A percentile compares a stretch with the other conserved stretches of the same genome.
Conservation (phyloP, 140 eudicot species). For the Cichorium intybus region DNA sequence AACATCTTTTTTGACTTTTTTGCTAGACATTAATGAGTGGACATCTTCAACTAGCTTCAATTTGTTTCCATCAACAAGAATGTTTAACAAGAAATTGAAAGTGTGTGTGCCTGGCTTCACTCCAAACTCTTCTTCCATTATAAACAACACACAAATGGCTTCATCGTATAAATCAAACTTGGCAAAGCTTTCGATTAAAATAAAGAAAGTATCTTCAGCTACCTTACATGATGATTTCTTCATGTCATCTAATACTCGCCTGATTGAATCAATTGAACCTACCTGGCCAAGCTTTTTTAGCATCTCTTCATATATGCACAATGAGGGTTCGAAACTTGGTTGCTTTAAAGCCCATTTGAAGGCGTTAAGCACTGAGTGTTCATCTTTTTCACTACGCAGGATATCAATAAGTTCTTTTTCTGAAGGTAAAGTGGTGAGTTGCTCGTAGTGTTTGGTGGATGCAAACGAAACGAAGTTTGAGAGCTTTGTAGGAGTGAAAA, state of each 20-base stretch:
- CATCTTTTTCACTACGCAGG: conserved; percentile 50
- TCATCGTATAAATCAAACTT: conserved; percentile 60
- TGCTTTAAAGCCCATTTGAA: conserved; percentile 78
- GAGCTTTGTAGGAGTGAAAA: conserved; percentile 28
- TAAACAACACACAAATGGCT: conserved; percentile 71
- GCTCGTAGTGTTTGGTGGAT: conserved; percentile 37
- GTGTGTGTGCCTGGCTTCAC: conserved; percentile 51
- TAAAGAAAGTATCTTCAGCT: conserved; percentile 61
- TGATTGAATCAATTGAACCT: conserved; percentile 64
- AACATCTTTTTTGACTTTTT: conserved; percentile 57
- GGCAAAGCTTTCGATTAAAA: conserved; percentile 62
- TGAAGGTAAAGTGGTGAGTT: conserved; percentile 31
- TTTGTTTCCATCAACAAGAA: conserved; percentile 88
- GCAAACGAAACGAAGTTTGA: conserved; percentile 30
- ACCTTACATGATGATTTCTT: conserved; percentile 47
- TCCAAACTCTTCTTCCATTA: conserved; percentile 74
- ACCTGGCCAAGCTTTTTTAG: conserved; percentile 64
- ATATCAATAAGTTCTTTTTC: conserved; percentile 64
- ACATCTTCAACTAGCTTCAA: conserved; percentile 74
- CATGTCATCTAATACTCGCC: conserved; percentile 60
- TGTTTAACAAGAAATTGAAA: conserved; percentile 70
- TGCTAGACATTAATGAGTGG: conserved; percentile 56
- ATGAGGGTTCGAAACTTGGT: conserved; percentile 57
- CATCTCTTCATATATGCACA: conserved; percentile 59
- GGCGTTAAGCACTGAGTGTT: conserved; percentile 45